Evolutionary conservation across 192 early-diverging fungal genomes (phyloP).

Genomic region (Umbelopsis ramanniana): DNA sequence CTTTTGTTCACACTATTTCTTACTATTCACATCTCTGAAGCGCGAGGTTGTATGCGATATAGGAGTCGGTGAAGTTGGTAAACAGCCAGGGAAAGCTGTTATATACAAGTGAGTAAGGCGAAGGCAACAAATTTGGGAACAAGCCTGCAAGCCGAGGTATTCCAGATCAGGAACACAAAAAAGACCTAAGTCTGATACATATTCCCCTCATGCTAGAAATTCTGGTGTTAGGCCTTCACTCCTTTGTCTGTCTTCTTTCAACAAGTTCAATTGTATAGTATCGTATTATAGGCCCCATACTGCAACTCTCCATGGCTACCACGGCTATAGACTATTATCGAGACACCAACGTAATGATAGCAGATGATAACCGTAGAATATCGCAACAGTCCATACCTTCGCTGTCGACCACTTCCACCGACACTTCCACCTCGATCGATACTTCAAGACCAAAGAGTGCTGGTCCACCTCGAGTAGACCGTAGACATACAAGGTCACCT

Average conservation of each 20-base stretch:
- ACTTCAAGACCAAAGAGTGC: not conserved
- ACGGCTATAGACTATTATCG: not conserved
- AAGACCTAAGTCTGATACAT: not conserved
- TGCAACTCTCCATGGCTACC: not conserved
- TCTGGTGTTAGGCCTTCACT: not conserved
- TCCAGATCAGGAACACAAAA: slow-evolving; percentile 25
- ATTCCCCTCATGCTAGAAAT: slow-evolving; percentile 7
- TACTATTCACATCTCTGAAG: no score
- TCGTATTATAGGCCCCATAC: not conserved
- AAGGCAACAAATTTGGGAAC: not conserved
- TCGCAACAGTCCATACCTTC: slow-evolving; percentile 10
- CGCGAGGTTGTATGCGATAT: not conserved
- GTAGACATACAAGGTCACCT: not conserved
- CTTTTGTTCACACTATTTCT: no score
- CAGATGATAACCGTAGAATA: slow-evolving; percentile 6
- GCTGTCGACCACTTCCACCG: not conserved
- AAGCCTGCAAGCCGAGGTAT: not conserved
- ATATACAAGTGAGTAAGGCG: no score
- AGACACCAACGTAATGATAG: not conserved
- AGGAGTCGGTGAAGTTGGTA: not conserved
- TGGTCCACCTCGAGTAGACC: not conserved
- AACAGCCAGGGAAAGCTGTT: not conserved
- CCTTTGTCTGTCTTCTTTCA: not conserved
- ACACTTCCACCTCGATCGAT: not conserved
- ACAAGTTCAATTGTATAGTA: not conserved